These are phyloP conservation scores for Daldinia decipiens DNA, from an alignment of 495 filamentous ascomycete genomes.

Conservation along the genomic window DNA sequence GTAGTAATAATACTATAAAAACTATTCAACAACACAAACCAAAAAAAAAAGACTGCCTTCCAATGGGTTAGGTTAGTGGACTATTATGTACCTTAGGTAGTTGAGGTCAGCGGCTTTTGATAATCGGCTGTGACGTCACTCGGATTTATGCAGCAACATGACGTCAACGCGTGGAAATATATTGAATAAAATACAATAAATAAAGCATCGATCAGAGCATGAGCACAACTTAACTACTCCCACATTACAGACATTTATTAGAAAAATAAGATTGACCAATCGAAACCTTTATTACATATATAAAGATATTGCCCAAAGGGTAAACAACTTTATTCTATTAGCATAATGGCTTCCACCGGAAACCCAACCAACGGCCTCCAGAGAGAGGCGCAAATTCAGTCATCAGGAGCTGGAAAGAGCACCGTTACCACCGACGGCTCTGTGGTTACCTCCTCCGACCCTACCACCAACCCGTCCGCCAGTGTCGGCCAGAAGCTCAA, in stretches of 20 bases:
- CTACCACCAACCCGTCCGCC: slow-evolving; percentile 34
- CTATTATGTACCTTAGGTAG: no score
- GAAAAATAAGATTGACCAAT: background rate
- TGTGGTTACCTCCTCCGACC: slow-evolving; percentile 36
- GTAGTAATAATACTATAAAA: no score
- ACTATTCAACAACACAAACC: no score
- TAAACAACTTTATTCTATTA: background rate
- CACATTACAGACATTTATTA: background rate
- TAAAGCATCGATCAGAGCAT: background rate
- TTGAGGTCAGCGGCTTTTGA: background rate
- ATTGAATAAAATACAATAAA: background rate
- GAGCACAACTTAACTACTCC: background rate
- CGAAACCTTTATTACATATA: background rate
- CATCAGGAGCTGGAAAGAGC: slow-evolving; percentile 18
- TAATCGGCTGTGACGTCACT: background rate
- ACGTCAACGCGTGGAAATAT: background rate
- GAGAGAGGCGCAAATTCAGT: slow-evolving; percentile 23
- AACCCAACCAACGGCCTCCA: slow-evolving; percentile 30
- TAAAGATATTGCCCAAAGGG: background rate
- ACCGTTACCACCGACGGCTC: slow-evolving; percentile 27
- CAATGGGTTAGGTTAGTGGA: no score
- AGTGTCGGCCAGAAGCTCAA: slow-evolving; percentile 39
- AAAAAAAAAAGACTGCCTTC: no score
- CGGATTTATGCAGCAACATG: background rate
- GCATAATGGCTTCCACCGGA: slow-evolving; percentile 34